Evolutionary conservation across 345 rosid genomes (phyloP).

Genomic region (Hevea brasiliensis): DNA sequence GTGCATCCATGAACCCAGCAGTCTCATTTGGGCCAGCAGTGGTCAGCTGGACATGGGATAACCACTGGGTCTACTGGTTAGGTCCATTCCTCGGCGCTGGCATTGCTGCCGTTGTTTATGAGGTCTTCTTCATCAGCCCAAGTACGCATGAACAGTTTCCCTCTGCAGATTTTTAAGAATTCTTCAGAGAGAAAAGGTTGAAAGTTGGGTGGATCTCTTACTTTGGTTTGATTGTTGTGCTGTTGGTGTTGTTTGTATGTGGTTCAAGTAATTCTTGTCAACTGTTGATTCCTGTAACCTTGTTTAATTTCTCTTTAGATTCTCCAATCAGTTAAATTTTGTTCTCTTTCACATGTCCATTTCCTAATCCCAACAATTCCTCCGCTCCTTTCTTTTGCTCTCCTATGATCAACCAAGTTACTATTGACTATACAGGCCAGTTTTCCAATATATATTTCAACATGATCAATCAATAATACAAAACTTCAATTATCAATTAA

Average conservation of each 20-base stretch:
- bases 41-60: constrained; percentile 34
- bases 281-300: constrained; percentile 24
- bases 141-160: constrained; percentile 30
- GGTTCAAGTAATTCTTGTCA: constrained; percentile 5
- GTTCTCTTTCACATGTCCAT: no score
- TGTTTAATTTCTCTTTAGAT: constrained; percentile 24
- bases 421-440: no score
- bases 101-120: constrained; percentile 32
- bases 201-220: constrained; percentile 11
- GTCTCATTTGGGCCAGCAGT: constrained; percentile 36
- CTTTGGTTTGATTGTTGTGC: constrained; percentile 19
- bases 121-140: constrained; percentile 27
- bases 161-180: constrained; percentile 17
- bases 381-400: no score
- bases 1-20: constrained; percentile 39
- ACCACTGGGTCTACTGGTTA: constrained; percentile 40
- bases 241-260: constrained; percentile 32
- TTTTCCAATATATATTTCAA: no score
- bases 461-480: no score
- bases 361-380: no score
- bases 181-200: not conserved
- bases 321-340: not conserved
- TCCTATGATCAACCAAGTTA: no score
- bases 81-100: constrained; percentile 32
- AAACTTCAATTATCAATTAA: no score